These are phyloP conservation scores for Ophiocordyceps camponoti-leonardi DNA, from an alignment of 2,329 filamentous ascomycete genomes.

Conservation along the genomic window DNA sequence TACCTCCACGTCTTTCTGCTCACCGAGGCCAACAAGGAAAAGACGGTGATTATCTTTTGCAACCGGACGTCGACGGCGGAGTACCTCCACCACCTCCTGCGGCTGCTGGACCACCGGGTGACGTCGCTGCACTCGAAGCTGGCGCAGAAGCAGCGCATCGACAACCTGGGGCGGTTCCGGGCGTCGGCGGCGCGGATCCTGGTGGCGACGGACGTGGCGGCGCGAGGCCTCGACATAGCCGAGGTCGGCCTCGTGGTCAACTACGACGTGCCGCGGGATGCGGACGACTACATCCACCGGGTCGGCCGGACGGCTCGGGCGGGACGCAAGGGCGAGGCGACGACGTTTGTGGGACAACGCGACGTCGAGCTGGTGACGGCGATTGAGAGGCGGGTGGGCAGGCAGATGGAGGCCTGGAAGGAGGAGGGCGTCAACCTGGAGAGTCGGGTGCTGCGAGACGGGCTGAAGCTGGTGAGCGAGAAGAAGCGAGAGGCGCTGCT, in stretches of 20 bases:
- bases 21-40: slow-evolving; percentile 57
- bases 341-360: slow-evolving; percentile 82
- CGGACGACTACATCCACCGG: slow-evolving; percentile 93
- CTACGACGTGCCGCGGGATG: slow-evolving; percentile 89
- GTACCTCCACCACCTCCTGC: slow-evolving; percentile 73
- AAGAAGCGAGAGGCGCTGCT: slow-evolving; percentile 86
- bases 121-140: slow-evolving; percentile 82
- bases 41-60: slow-evolving; percentile 81
- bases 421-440: slow-evolving; percentile 94
- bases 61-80: slow-evolving; percentile 83
- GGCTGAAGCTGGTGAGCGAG: slow-evolving; percentile 79
- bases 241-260: slow-evolving; percentile 83
- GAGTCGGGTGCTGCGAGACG: slow-evolving; percentile 67
- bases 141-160: slow-evolving; percentile 65
- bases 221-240: slow-evolving; percentile 87
- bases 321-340: slow-evolving; percentile 62
- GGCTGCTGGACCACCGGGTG: slow-evolving; percentile 73
- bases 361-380: slow-evolving; percentile 83
- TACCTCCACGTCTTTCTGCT: slow-evolving; percentile 81
- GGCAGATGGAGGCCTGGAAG: slow-evolving; percentile 65
- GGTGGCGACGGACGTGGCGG: slow-evolving; percentile 88
- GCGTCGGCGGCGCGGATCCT: slow-evolving; percentile 77
- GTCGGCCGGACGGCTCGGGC: slow-evolving; percentile 92
- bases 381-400: slow-evolving; percentile 70
- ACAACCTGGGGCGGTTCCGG: slow-evolving; percentile 83